These are phyloP conservation scores for Globisporangium nagaii DNA, from an alignment of 352 stramenopile species.

Conservation along the genomic window DNA sequence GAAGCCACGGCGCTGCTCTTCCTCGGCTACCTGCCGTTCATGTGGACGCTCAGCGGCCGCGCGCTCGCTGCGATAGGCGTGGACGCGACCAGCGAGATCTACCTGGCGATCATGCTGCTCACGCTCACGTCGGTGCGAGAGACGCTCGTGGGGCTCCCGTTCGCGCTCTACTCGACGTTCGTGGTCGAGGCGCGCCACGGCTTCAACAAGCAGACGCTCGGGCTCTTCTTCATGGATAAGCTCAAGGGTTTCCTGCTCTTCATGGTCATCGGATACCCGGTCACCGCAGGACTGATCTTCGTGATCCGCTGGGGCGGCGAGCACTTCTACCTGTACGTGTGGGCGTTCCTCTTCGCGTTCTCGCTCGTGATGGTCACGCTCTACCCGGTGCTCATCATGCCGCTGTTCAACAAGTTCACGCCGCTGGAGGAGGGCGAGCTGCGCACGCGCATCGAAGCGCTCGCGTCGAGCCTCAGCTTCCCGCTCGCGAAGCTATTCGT, in stretches of 20 bases:
- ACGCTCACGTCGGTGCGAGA: conserved; percentile 61
- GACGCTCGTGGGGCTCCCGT: conserved; percentile 55
- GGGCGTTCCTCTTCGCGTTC: conserved; percentile 93
- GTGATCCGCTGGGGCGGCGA: conserved; percentile 71
- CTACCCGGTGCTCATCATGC: conserved; percentile 95
- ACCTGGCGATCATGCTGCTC: conserved; percentile 64
- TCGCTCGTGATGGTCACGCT: conserved; percentile 95
- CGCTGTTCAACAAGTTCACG: conserved; percentile 97
- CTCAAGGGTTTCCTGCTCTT: conserved; percentile 91
- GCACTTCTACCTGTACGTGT: conserved; percentile 91
- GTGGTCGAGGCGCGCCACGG: conserved; percentile 95
- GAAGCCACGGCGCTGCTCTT: conserved; percentile 87
- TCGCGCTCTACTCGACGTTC: conserved; percentile 93
- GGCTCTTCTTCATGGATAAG: conserved; percentile 95
- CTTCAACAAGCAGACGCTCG: conserved; percentile 97
- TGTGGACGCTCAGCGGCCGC: conserved; percentile 86
- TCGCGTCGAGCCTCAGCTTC: conserved; percentile 90
- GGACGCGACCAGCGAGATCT: conserved; percentile 79
- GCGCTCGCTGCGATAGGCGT: conserved; percentile 53
- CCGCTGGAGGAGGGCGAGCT: conserved; percentile 84
- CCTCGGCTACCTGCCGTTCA: conserved; percentile 90
- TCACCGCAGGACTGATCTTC: conserved; percentile 55
- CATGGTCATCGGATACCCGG: conserved; percentile 65
- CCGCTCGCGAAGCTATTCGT: conserved; percentile 97
- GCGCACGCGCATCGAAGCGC: conserved; percentile 88